Percentiles rank a stretch among this genome's conserved stretches.
Evolutionary conservation across 495 filamentous ascomycete species (phyloP).

Genomic region (Rhypophila decipiens): DNA sequence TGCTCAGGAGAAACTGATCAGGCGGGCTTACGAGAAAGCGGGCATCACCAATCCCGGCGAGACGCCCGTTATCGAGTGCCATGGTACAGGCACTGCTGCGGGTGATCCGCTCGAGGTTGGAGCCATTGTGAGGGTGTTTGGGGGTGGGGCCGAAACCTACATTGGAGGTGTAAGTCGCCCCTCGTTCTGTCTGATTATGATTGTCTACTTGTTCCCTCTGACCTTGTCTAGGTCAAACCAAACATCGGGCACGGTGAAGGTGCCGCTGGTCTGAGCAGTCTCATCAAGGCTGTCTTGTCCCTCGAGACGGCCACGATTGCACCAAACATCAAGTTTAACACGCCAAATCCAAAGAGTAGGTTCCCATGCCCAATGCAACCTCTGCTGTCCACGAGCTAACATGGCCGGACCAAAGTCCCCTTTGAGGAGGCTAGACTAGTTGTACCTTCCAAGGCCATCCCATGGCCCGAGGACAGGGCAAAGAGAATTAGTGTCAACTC

Average conservation of each 20-base stretch:
- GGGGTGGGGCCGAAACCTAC: too few species aligned
- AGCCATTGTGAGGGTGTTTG: too few species aligned
- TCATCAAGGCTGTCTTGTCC: neutral
- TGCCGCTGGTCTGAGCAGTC: neutral
- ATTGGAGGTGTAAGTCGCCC: constrained; percentile 48
- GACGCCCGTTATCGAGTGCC: constrained; percentile 6
- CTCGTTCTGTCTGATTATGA: too few species aligned
- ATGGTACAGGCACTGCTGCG: constrained; percentile 5
- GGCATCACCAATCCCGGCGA: constrained; percentile 3
- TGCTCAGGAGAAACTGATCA: constrained; percentile 46
- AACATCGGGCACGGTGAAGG: constrained; percentile 32
- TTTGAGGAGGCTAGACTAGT: constrained; percentile 11
- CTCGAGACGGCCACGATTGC: constrained; percentile 31
- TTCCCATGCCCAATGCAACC: too few species aligned
- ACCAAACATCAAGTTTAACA: constrained; percentile 27
- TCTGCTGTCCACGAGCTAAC: too few species aligned
- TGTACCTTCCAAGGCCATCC: constrained; percentile 17
- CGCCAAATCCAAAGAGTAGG: constrained; percentile 4
- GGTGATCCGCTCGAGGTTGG: too few species aligned
- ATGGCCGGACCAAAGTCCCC: constrained; percentile 4
- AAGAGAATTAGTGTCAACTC: constrained; percentile 40
- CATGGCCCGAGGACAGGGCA: constrained; percentile 14
- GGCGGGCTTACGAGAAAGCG: constrained; percentile 28
- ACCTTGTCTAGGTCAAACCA: constrained; percentile 38
- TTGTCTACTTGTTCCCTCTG: too few species aligned